Evolutionary conservation across 768 basidiomycete genomes (phyloP).

Genomic region (Rubroboletus satanas): DNA sequence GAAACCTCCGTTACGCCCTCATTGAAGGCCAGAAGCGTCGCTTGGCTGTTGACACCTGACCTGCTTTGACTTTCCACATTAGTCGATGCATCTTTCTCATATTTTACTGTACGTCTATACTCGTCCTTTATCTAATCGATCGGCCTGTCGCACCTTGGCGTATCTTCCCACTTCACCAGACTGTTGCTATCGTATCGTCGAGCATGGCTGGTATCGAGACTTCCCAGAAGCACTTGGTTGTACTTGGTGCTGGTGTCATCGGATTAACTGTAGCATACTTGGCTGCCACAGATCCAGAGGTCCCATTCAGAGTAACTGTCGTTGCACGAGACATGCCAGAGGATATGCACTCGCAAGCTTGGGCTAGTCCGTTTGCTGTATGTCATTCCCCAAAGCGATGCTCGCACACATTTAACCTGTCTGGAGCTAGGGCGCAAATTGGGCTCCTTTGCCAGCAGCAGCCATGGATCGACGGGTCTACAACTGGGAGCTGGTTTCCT

Average conservation of each 20-base stretch:
- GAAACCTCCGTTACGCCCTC: neutral
- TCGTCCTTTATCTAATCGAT: neutral
- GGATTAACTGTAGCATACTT: conserved; percentile 37
- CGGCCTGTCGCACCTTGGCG: neutral
- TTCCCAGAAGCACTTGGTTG: conserved; percentile 21
- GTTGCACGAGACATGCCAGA: conserved; percentile 38
- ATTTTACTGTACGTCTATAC: neutral
- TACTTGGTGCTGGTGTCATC: conserved; percentile 39
- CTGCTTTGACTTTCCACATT: neutral
- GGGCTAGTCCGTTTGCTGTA: conserved; percentile 52
- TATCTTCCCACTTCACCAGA: neutral
- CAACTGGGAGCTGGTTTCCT: conserved; percentile 40
- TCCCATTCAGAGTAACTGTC: conserved; percentile 24
- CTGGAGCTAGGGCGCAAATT: conserved; percentile 41
- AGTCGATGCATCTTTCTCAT: neutral
- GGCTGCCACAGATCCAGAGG: conserved; percentile 22
- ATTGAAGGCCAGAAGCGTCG: neutral
- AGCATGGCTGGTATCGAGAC: conserved; percentile 13
- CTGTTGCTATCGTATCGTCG: neutral
- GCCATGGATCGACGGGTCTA: conserved; percentile 31
- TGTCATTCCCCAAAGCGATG: conserved; percentile 7
- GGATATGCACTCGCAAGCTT: conserved; percentile 40
- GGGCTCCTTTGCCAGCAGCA: conserved; percentile 41
- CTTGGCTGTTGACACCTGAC: neutral
- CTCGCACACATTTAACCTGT: neutral